Evolutionary conservation across 768 basidiomycete species (phyloP).

Genomic region (Cystofilobasidium macerans): DNA sequence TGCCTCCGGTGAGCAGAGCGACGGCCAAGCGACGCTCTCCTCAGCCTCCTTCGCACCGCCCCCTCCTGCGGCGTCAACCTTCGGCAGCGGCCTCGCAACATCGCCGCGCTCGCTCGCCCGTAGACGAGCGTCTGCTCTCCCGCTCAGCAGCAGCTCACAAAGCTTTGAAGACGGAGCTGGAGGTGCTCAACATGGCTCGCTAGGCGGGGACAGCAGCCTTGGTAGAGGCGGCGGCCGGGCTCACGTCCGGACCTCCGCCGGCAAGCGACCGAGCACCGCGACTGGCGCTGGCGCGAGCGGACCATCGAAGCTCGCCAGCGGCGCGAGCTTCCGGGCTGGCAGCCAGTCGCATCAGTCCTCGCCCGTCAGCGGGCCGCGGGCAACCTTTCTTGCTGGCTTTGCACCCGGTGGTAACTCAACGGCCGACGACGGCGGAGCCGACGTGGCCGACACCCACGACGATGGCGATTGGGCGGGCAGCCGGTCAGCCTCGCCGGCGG

Average conservation of each 20-base stretch:
- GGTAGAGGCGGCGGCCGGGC: not conserved
- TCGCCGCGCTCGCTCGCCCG: no score
- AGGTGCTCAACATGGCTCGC: not conserved
- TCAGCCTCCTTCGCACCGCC: no score
- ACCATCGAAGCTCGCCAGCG: no score
- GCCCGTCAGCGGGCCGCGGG: not conserved
- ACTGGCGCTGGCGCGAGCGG: not conserved
- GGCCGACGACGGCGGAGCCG: no score
- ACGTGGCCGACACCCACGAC: no score
- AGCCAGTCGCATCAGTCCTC: not conserved
- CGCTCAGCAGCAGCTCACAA: not conserved
- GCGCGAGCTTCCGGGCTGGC: no score
- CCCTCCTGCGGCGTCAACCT: no score
- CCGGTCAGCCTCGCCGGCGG: no score
- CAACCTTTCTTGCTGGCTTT: not conserved
- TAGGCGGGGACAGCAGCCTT: not conserved
- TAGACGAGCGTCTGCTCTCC: no score
- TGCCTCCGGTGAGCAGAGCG: not conserved
- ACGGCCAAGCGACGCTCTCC: not conserved
- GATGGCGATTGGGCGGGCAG: no score
- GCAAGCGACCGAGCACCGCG: not conserved
- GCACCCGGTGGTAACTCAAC: no score
- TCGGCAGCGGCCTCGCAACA: no score
- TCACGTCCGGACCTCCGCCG: not conserved
- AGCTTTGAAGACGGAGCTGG: not conserved